These are phyloP conservation scores for Trametes sanguinea DNA, from an alignment of 768 basidiomycete genomes.

Conservation along the genomic window DNA sequence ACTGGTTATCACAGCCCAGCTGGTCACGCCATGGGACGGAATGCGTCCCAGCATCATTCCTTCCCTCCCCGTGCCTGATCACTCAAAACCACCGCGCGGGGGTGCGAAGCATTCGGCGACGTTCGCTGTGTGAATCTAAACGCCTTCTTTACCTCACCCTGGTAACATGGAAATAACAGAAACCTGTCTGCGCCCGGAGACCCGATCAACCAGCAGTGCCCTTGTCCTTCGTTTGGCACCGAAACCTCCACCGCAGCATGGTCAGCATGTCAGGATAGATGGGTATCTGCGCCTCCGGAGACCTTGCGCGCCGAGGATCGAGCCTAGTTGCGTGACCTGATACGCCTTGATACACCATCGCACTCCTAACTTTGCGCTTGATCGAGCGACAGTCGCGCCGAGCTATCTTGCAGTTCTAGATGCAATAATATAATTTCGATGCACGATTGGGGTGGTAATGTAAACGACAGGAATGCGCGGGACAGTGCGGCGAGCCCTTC, in stretches of 20 bases:
- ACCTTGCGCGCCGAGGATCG: constrained; percentile 8
- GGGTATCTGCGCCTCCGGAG: neutral
- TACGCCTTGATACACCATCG: neutral
- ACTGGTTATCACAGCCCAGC: constrained; percentile 8
- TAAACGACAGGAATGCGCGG: constrained; percentile 28
- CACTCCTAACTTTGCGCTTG: neutral
- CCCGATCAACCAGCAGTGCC: constrained; percentile 14
- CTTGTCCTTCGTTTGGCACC: constrained; percentile 16
- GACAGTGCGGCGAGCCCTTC: constrained; percentile 30
- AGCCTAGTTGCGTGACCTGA: constrained; percentile 1
- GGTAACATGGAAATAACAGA: constrained; percentile 26
- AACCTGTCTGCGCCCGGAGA: constrained; percentile 11
- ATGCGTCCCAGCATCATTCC: constrained; percentile 18
- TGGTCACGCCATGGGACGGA: constrained; percentile 14
- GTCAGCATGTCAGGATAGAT: constrained; percentile 8
- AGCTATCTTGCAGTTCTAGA: neutral
- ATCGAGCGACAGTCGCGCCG: constrained; percentile 7
- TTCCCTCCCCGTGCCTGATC: constrained; percentile 19
- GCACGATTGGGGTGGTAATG: constrained; percentile 27
- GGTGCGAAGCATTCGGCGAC: constrained; percentile 11
- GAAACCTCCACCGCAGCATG: constrained; percentile 16
- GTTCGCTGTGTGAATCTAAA: constrained; percentile 7
- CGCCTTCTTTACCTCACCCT: constrained; percentile 25
- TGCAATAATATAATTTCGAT: constrained; percentile 23
- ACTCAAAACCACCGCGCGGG: constrained; percentile 10